A percentile compares a stretch with the other conserved stretches of the same genome.
Evolutionary conservation across 371 early-diverging fungal genomes (phyloP).

Genomic region (Nematocida homosporus): DNA sequence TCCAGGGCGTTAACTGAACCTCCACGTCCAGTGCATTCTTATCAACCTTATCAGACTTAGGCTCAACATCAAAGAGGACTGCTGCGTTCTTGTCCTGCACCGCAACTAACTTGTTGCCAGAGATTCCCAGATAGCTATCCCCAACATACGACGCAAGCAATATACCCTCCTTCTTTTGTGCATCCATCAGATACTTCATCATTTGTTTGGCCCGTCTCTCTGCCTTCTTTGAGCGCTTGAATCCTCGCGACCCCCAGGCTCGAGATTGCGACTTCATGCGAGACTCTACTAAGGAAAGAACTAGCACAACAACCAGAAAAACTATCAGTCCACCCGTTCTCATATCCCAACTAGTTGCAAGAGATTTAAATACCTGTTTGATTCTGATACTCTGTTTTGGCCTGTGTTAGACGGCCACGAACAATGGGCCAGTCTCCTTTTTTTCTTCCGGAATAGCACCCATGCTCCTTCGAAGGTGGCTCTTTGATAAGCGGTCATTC

Average conservation of each 20-base stretch:
- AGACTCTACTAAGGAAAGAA: not conserved
- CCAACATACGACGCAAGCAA: constrained; percentile 18
- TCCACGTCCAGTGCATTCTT: not conserved
- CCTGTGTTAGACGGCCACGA: too few relatives aligned
- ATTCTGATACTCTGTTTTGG: constrained; percentile 57
- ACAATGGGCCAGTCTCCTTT: constrained; percentile 14
- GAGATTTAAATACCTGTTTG: constrained; percentile 17
- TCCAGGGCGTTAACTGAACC: constrained; percentile 16
- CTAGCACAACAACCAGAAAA: constrained; percentile 13
- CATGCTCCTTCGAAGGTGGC: not conserved
- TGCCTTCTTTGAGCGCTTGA: constrained; percentile 4
- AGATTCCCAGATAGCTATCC: constrained; percentile 3
- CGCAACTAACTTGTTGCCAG: constrained; percentile 18
- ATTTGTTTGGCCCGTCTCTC: not conserved
- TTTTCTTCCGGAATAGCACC: constrained; percentile 23
- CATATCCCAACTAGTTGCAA: constrained; percentile 1
- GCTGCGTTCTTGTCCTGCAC: constrained; percentile 3
- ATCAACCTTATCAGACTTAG: constrained; percentile 7
- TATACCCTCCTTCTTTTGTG: constrained; percentile 31
- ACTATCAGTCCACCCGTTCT: constrained; percentile 1
- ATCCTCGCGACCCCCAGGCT: not conserved
- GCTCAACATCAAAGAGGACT: constrained; percentile 37
- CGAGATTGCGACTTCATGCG: not conserved
- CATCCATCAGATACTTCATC: not conserved
- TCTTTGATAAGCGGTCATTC: not conserved